Percentiles rank a stretch among this genome's conserved stretches.
Evolutionary conservation across 768 basidiomycete genomes (phyloP).

Genomic region (Sporobolomyces roseus): DNA sequence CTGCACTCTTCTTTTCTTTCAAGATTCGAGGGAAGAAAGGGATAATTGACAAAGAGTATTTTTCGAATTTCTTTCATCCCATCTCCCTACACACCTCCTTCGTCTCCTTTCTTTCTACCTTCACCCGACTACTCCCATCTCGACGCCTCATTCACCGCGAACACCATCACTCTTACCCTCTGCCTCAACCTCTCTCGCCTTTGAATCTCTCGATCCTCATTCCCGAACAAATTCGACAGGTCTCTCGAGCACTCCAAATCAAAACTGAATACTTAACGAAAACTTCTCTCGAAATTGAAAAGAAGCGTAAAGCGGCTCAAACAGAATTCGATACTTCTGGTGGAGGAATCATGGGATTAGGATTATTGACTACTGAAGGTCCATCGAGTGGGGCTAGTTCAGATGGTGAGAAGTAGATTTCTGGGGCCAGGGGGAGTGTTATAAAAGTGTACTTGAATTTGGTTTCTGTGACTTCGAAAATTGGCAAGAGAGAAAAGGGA

Average conservation of each 20-base stretch:
- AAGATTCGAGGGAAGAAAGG: background rate
- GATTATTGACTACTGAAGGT: conserved; percentile 60
- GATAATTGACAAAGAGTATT: background rate
- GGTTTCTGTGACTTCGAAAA: too few species aligned
- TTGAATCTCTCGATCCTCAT: background rate
- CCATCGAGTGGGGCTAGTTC: background rate
- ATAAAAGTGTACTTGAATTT: too few species aligned
- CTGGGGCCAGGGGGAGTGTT: background rate
- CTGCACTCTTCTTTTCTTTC: too few species aligned
- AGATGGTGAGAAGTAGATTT: background rate
- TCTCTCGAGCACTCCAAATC: conserved; percentile 52
- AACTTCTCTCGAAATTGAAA: conserved; percentile 62
- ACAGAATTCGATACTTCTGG: conserved; percentile 54
- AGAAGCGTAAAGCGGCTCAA: conserved; percentile 65
- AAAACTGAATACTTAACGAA: conserved; percentile 53
- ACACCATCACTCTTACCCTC: too few species aligned
- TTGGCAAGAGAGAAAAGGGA: too few species aligned
- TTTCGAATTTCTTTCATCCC: background rate
- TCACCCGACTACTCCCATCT: background rate
- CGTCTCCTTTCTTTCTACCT: background rate
- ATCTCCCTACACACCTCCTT: too few species aligned
- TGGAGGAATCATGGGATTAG: conserved; percentile 69
- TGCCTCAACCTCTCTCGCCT: too few species aligned
- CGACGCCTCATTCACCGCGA: too few species aligned
- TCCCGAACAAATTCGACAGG: conserved; percentile 43